Percentiles rank a stretch among this genome's conserved stretches.
Evolutionary conservation across 176 grass and related monocot genomes (phyloP).

Genomic region (Oryza meyeriana): DNA sequence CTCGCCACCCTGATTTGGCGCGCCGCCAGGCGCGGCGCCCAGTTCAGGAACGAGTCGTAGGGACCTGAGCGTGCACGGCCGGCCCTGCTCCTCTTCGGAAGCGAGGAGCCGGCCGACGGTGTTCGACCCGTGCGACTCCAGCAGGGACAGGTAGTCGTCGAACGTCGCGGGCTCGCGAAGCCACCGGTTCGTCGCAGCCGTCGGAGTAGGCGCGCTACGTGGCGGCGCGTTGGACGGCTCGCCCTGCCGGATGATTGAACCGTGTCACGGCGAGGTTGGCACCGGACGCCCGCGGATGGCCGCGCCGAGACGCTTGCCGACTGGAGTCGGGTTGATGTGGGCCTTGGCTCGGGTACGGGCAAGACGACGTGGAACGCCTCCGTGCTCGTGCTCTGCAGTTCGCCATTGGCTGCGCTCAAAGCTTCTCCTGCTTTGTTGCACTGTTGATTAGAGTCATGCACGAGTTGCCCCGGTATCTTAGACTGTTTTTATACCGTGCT

Average conservation of each 20-base stretch:
- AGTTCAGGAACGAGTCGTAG: constrained; percentile 62
- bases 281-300: constrained; percentile 34
- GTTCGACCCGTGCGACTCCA: constrained; percentile 35
- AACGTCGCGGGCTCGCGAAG: neutral
- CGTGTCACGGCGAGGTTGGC: constrained; percentile 50
- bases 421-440: too few species aligned
- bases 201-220: constrained; percentile 39
- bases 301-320: constrained; percentile 52
- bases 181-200: constrained; percentile 39
- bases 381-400: too few species aligned
- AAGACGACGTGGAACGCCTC: constrained; percentile 35
- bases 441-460: too few species aligned
- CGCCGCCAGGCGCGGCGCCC: constrained; percentile 44
- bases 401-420: too few species aligned
- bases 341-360: constrained; percentile 78
- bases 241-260: constrained; percentile 15
- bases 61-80: constrained; percentile 40
- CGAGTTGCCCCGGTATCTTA: too few species aligned
- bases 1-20: constrained; percentile 3
- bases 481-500: too few species aligned
- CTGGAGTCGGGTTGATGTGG: constrained; percentile 76
- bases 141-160: neutral
- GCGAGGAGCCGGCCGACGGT: constrained; percentile 52
- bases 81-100: constrained; percentile 33
- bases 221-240: neutral